Percentiles rank a stretch among this genome's conserved stretches.
Conservation (phyloP, 768 basidiomycete genomes). For the Hypsizygus marmoreus region DNA sequence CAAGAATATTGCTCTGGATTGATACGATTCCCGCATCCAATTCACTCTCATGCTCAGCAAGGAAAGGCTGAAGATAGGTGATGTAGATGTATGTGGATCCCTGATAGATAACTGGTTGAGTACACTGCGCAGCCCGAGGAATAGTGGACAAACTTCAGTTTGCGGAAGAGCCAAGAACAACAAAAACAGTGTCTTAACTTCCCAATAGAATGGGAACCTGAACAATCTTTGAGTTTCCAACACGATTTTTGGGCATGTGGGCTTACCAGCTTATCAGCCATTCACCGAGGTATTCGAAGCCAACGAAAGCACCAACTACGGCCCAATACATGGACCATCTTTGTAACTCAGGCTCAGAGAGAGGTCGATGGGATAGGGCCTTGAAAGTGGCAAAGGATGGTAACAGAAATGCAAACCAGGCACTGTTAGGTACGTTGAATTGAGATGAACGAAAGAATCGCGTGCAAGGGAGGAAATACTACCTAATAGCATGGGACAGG, state of each 20-base stretch:
- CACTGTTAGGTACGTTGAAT: constrained; percentile 36
- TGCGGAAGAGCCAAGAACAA: constrained; percentile 71
- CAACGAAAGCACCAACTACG: constrained; percentile 59
- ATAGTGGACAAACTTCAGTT: constrained; percentile 50
- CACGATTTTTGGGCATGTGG: no score
- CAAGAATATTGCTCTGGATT: constrained; percentile 52
- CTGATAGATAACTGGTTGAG: constrained; percentile 33
- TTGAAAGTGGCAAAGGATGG: constrained; percentile 71
- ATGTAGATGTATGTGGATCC: constrained; percentile 70
- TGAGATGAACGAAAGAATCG: no score
- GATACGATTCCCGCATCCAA: constrained; percentile 61
- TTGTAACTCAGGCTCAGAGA: constrained; percentile 54
- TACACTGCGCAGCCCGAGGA: not conserved
- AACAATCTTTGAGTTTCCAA: no score
- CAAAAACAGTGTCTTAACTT: constrained; percentile 65
- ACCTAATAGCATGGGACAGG: constrained; percentile 4
- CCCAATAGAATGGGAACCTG: constrained; percentile 81
- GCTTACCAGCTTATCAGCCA: constrained; percentile 69
- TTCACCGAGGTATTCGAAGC: constrained; percentile 63
- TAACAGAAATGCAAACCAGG: constrained; percentile 71
- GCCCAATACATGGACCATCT: constrained; percentile 66
- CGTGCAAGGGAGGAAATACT: not conserved
- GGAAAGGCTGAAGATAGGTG: constrained; percentile 62
- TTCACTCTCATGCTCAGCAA: constrained; percentile 55
- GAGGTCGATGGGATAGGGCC: constrained; percentile 54